These are phyloP conservation scores for Perkinsela sp. DNA, from an alignment of 208 protist species.

Conservation along the genomic window DNA sequence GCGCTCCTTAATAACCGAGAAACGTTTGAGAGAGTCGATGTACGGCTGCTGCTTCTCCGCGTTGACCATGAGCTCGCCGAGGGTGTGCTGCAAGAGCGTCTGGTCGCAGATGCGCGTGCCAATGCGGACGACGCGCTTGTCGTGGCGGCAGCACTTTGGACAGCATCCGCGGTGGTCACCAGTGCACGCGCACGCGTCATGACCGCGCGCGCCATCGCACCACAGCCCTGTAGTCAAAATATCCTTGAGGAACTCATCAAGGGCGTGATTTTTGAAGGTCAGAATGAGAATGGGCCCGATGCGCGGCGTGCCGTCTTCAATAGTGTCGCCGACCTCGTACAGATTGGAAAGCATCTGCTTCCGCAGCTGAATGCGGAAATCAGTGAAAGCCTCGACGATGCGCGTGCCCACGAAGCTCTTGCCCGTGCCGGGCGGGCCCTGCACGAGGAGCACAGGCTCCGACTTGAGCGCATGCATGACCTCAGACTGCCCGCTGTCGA, in stretches of 20 bases:
- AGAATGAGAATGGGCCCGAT: constrained; percentile 10
- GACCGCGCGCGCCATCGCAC: not conserved
- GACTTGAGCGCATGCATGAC: not conserved
- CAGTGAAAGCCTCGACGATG: constrained; percentile 8
- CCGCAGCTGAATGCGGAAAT: constrained; percentile 1
- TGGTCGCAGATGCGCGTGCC: not conserved
- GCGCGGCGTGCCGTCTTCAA: not conserved
- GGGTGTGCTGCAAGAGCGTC: not conserved
- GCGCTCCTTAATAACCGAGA: not conserved
- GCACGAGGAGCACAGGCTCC: constrained; percentile 6
- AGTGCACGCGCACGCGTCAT: not conserved
- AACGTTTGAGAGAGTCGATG: not conserved
- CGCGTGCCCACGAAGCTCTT: constrained; percentile 13
- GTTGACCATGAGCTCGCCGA: not conserved
- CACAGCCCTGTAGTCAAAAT: constrained; percentile 3
- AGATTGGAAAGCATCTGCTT: not conserved
- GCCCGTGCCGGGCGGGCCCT: constrained; percentile 13
- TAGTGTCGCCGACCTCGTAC: not conserved
- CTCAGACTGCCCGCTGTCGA: constrained; percentile 3
- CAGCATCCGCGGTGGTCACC: not conserved
- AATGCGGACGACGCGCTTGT: not conserved
- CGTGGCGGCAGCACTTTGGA: not conserved
- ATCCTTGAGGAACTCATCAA: constrained; percentile 10
- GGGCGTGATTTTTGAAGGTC: constrained; percentile 13
- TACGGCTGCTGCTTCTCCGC: not conserved